These are phyloP conservation scores for Reutealis trisperma DNA, from an alignment of 345 rosid species.

Conservation along the genomic window DNA sequence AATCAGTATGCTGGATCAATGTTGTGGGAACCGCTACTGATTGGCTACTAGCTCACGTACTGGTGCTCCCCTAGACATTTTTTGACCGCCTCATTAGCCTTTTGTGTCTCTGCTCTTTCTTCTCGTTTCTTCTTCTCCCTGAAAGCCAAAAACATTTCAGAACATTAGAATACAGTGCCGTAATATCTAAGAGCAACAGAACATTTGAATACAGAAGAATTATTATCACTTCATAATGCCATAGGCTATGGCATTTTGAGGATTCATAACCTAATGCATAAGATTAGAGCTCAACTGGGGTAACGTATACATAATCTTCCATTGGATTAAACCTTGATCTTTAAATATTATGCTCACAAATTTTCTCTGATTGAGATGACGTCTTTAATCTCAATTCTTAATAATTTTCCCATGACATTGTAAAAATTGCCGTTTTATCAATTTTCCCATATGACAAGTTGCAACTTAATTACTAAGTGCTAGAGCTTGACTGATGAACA, in stretches of 20 bases:
- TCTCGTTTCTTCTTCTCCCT: slow-evolving; percentile 95
- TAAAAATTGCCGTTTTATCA: background rate
- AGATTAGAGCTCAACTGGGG: background rate
- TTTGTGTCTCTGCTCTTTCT: slow-evolving; percentile 72
- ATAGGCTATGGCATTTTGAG: background rate
- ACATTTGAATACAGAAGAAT: background rate
- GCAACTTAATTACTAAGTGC: background rate
- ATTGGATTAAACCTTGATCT: background rate
- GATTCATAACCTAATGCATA: background rate
- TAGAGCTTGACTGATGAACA: background rate
- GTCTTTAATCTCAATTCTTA: background rate
- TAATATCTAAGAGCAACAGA: background rate
- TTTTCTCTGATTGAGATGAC: background rate
- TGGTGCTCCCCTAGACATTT: slow-evolving; percentile 61
- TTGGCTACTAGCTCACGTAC: slow-evolving; percentile 29
- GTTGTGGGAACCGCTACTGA: background rate
- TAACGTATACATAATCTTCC: too few relatives aligned
- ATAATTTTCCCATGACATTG: background rate
- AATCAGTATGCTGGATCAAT: slow-evolving; percentile 5
- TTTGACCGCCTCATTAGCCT: slow-evolving; percentile 72
- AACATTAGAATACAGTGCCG: background rate
- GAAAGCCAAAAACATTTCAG: slow-evolving; percentile 22
- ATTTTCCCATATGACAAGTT: background rate
- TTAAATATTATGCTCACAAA: background rate
- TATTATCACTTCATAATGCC: background rate